These are phyloP conservation scores for Puccinia novopanici DNA, from an alignment of 1,284 basidiomycete genomes.

Conservation along the genomic window DNA sequence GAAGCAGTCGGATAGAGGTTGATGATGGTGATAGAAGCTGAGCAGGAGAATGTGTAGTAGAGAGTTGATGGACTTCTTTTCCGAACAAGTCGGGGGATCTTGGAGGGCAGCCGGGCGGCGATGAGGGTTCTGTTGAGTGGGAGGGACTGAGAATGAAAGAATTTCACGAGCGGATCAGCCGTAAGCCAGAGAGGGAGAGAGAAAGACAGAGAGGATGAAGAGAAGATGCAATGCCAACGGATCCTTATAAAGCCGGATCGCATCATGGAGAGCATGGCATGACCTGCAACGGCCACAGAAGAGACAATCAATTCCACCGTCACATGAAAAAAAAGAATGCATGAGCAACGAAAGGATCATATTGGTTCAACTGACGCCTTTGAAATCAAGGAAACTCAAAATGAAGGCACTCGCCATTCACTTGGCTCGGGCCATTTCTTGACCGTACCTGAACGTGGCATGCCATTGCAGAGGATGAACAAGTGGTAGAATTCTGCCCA, in stretches of 20 bases:
- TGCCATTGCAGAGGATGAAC: not conserved
- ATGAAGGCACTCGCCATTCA: not conserved
- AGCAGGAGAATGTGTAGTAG: not conserved
- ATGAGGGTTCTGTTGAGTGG: not conserved
- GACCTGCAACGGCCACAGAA: conserved; percentile 2
- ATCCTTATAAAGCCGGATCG: not conserved
- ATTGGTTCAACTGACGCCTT: not conserved
- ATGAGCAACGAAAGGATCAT: not conserved
- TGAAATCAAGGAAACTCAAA: not conserved
- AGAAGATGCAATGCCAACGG: not conserved
- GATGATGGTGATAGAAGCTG: conserved; percentile 7
- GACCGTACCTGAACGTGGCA: not conserved
- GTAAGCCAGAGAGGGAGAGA: not conserved
- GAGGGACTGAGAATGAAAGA: not conserved
- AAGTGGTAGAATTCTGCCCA: not conserved
- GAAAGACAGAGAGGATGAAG: not conserved
- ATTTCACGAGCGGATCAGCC: not conserved
- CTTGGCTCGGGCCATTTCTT: not conserved
- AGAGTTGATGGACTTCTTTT: not conserved
- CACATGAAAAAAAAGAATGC: not conserved
- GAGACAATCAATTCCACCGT: not conserved
- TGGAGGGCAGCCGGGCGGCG: not conserved
- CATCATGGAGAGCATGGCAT: not conserved
- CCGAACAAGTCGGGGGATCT: not conserved
- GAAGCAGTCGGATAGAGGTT: not conserved